Conservation (phyloP, 2,329 filamentous ascomycete species). For the Microcera coccophila region DNA sequence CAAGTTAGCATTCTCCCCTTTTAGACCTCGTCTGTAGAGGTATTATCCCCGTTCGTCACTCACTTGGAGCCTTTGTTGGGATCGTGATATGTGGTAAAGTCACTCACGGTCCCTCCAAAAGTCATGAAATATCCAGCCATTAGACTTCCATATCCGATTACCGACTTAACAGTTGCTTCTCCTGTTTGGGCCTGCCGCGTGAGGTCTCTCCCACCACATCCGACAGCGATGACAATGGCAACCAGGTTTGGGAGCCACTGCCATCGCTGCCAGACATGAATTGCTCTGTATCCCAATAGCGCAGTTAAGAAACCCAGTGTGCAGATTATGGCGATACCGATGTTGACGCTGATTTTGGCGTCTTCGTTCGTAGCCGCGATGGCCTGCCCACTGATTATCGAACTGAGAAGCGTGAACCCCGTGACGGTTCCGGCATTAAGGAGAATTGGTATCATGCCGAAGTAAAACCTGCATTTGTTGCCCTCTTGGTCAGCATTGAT, state of each 20-base stretch:
- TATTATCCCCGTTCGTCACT: not conserved
- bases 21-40: conserved; percentile 27
- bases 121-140: conserved; percentile 53
- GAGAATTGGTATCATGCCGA: conserved; percentile 49
- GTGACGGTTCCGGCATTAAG: conserved; percentile 55
- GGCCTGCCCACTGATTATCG: conserved; percentile 53
- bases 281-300: conserved; percentile 50
- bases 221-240: conserved; percentile 48
- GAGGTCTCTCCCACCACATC: conserved; percentile 50
- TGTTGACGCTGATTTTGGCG: conserved; percentile 44
- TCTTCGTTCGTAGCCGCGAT: conserved; percentile 45
- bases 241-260: conserved; percentile 54
- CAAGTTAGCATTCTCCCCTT: conserved; percentile 34
- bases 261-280: conserved; percentile 55
- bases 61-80: conserved; percentile 17
- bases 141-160: conserved; percentile 44
- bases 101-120: conserved; percentile 53
- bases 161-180: conserved; percentile 34
- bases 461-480: conserved; percentile 37
- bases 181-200: conserved; percentile 41
- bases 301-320: conserved; percentile 51
- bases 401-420: conserved; percentile 55
- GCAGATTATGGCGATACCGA: conserved; percentile 54
- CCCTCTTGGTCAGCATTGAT: conserved; percentile 6
- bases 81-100: conserved; percentile 54